Base-by-base conservation (phyloP, 1,284 basidiomycete species). In the Inonotus obliquus region DNA sequence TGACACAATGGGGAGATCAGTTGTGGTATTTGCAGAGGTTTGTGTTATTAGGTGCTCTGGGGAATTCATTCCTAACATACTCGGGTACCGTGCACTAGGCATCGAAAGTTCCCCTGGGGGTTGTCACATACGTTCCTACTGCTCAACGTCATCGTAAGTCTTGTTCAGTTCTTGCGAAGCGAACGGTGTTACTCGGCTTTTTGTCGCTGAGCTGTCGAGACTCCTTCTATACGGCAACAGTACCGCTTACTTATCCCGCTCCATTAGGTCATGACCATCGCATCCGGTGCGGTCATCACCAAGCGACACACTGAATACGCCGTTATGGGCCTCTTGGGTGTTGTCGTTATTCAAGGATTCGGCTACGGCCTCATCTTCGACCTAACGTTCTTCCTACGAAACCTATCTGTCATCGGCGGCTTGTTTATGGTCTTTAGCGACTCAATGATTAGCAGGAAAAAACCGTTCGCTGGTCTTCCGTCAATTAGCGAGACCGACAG, bases 351-450 rank as follows among this genome's bases (percentile, higher is more conserved):
- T 61, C 97, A 99, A 77, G 97, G 92, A 29, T 89, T 96, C 67
- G 94, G 94, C 66, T 96, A 96, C 73, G 94, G 94, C 29, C 88
- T 96, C 70, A 94, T 96, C 69, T 96, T 96, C 73, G 97, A 99
- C 81, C 81, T 98, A 71, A 98, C 94, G 78, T 99, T 99, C 83
- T 99, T 99, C 93, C 89, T 99, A 51, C 91, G 94, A 73, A 96
- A 96, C 76, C 80, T 96, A 52, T 91, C 88, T 65, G 94, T 96
- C 69, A 89, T 96, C 63, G 94, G 94, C 63, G 94, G 94, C 53
- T 83, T 96, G 51, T 86, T 96, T 72, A 99, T 99, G 97, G 96
- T 98, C 55, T 94, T 99, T 76, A 95, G 91, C 65, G 97, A 99
- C 74, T 92, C 92, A 1, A 89, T 99, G 79, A 81, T 91, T 66